Conservation (phyloP, 169 alveolate genomes). For the Eimeria necatrix region DNA sequence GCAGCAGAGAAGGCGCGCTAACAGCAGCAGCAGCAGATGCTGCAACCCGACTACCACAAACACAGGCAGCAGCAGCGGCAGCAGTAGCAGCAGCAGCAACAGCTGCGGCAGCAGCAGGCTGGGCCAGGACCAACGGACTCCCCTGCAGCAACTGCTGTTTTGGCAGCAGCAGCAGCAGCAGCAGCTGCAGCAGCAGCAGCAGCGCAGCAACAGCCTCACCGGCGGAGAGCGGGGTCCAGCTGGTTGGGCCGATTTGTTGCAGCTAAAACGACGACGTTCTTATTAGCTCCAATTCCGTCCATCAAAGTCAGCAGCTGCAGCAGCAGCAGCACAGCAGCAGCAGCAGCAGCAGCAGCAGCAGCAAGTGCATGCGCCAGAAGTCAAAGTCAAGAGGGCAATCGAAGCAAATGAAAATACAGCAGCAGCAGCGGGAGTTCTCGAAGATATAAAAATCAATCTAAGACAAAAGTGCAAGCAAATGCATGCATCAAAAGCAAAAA, state of each 20-base stretch:
- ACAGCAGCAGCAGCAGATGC: constrained; percentile 15
- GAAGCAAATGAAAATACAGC: neutral
- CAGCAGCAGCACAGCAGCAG: constrained; percentile 82
- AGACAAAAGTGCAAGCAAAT: neutral
- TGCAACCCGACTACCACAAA: too few relatives aligned
- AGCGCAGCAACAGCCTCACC: constrained; percentile 30
- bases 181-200: constrained; percentile 1
- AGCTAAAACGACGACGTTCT: constrained; percentile 93
- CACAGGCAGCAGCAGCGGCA: too few relatives aligned
- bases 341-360: constrained; percentile 2
- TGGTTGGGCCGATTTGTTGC: constrained; percentile 96
- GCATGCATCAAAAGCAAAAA: neutral
- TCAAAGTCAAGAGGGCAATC: neutral
- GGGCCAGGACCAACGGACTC: too few relatives aligned
- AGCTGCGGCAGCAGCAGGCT: neutral
- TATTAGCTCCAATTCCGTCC: constrained; percentile 95
- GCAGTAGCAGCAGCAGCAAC: neutral
- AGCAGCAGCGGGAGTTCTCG: neutral
- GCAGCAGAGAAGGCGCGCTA: neutral
- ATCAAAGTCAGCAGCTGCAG: constrained; percentile 94
- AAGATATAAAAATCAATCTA: too few relatives aligned
- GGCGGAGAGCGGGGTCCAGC: constrained; percentile 88
- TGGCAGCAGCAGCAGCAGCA: neutral
- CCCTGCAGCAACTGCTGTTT: too few relatives aligned
- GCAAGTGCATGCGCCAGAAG: neutral